These are phyloP conservation scores for Pseudogymnoascus sp. DNA, from an alignment of 2,329 filamentous ascomycete species.

Conservation along the genomic window DNA sequence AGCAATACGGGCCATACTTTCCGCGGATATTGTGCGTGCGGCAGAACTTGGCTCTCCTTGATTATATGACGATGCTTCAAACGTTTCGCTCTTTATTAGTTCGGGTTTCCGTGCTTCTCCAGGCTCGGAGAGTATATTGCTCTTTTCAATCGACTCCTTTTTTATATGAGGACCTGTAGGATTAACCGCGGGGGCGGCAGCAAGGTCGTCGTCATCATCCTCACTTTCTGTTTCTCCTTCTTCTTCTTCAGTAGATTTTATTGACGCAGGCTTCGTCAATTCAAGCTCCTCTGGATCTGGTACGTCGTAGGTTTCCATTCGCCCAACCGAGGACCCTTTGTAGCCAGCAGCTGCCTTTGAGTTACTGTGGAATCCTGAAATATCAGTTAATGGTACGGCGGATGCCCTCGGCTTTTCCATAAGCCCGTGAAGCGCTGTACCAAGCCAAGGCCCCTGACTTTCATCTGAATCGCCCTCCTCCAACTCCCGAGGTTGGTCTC, in stretches of 20 bases:
- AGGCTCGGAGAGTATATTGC: not conserved
- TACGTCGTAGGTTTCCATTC: conserved; percentile 23
- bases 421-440: conserved; percentile 34
- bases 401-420: conserved; percentile 33
- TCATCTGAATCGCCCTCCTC: conserved; percentile 23
- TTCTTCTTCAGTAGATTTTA: conserved; percentile 1
- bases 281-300: not conserved
- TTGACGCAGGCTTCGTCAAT: not conserved
- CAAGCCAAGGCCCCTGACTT: conserved; percentile 29
- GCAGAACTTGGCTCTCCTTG: not conserved
- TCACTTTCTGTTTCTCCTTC: conserved; percentile 14
- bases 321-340: conserved; percentile 9
- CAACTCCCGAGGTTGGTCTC: conserved; percentile 17
- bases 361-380: not conserved
- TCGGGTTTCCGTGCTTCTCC: conserved; percentile 20
- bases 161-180: not conserved
- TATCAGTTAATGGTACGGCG: not conserved
- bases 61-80: not conserved
- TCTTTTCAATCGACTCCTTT: not conserved
- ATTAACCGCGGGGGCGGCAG: conserved; percentile 14
- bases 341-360: conserved; percentile 9
- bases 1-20: not conserved
- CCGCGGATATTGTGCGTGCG: not conserved
- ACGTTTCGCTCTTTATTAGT: conserved; percentile 14
- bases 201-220: conserved; percentile 23